Evolutionary conservation across 2,329 filamentous ascomycete genomes (phyloP).

Genomic region (Colletotrichum truncatum): DNA sequence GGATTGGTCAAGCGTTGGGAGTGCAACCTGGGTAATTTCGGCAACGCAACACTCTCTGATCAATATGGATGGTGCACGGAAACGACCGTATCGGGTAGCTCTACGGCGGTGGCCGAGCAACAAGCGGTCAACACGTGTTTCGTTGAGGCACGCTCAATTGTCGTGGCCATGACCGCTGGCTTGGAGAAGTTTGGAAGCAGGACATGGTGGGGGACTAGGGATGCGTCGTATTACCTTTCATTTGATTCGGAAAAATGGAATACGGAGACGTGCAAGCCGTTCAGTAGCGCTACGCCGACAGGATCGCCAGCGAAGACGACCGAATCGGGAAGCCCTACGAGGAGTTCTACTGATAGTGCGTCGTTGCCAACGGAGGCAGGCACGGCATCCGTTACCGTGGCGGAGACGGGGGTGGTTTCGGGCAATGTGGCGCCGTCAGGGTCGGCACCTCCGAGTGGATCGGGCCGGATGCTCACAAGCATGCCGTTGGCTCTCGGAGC

Average conservation of each 20-base stretch:
- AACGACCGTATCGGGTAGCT: neutral
- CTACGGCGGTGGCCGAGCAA: neutral
- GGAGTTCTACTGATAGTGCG: neutral
- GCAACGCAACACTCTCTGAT: neutral
- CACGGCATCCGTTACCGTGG: neutral
- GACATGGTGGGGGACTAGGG: neutral
- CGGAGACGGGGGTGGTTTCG: neutral
- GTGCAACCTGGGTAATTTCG: neutral
- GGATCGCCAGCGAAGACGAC: neutral
- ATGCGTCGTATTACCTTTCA: constrained; percentile 5
- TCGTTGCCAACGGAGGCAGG: constrained; percentile 2
- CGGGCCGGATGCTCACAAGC: neutral
- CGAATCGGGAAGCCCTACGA: neutral
- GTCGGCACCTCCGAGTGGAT: constrained; percentile 1
- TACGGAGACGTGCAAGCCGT: neutral
- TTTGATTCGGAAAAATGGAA: neutral
- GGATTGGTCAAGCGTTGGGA: constrained; percentile 14
- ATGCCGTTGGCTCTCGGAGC: neutral
- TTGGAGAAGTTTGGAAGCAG: constrained; percentile 1
- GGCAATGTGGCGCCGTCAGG: neutral
- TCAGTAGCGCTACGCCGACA: constrained; percentile 2
- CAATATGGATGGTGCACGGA: constrained; percentile 15
- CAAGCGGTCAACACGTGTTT: constrained; percentile 11
- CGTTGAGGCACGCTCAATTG: constrained; percentile 6
- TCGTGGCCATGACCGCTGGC: constrained; percentile 18